Conservation (phyloP, 2,329 filamentous ascomycete species). For the Colletotrichum liaoningense region DNA sequence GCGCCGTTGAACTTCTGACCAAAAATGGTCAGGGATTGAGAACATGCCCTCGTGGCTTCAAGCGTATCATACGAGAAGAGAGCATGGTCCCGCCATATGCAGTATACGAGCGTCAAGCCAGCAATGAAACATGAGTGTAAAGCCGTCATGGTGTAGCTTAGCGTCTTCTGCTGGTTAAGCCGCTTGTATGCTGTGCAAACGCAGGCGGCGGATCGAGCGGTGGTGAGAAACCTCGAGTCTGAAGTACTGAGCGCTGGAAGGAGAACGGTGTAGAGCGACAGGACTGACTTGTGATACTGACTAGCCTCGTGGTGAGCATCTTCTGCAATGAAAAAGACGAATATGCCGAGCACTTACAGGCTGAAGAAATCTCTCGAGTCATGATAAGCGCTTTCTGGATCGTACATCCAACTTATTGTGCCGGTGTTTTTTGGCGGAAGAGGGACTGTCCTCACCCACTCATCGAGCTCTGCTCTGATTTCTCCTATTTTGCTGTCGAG, state of each 20-base stretch:
- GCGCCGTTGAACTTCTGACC: slow-evolving; percentile 43
- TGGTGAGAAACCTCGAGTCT: slow-evolving; percentile 39
- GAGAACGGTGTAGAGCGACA: slow-evolving; percentile 40
- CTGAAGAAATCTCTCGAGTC: slow-evolving; percentile 42
- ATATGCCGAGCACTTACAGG: too few species aligned
- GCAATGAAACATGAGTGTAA: slow-evolving; percentile 46
- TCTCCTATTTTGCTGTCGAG: slow-evolving; percentile 38
- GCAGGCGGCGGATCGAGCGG: slow-evolving; percentile 38
- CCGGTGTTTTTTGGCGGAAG: slow-evolving; percentile 38
- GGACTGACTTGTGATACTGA: slow-evolving; percentile 42
- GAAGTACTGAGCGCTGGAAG: slow-evolving; percentile 38
- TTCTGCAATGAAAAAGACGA: too few species aligned
- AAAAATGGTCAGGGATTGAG: slow-evolving; percentile 43
- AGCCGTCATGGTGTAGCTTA: slow-evolving; percentile 45
- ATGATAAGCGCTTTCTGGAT: slow-evolving; percentile 41
- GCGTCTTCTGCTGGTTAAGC: slow-evolving; percentile 43
- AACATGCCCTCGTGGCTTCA: slow-evolving; percentile 43
- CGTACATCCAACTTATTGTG: slow-evolving; percentile 43
- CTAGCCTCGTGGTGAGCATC: not conserved
- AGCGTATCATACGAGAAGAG: slow-evolving; percentile 41
- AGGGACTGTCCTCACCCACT: slow-evolving; percentile 38
- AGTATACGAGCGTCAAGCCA: slow-evolving; percentile 43
- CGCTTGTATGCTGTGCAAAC: slow-evolving; percentile 45
- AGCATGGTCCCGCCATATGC: slow-evolving; percentile 40
- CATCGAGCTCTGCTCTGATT: slow-evolving; percentile 38